Percentiles rank a stretch among this genome's conserved stretches.
These are phyloP conservation scores for Tolypocladium nubicola DNA, from an alignment of 2,329 filamentous ascomycete genomes.

Conservation along the genomic window DNA sequence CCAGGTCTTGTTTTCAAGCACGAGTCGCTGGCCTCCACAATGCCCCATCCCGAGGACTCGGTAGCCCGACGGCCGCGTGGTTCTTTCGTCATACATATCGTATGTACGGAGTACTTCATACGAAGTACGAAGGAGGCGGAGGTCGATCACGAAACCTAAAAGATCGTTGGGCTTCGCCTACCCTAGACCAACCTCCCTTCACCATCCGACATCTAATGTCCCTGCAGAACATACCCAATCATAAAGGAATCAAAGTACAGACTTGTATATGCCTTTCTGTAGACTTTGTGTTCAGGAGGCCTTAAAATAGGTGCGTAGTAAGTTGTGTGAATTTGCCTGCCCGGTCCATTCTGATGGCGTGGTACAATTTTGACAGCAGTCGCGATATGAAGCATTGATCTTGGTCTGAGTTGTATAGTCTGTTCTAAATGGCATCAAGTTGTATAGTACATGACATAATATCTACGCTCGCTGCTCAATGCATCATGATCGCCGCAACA, in stretches of 20 bases:
- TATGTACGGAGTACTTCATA: no score
- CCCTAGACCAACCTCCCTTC: background rate
- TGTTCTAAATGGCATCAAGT: background rate
- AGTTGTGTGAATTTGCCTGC: no score
- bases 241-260: no score
- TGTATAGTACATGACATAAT: background rate
- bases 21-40: background rate
- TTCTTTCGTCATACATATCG: background rate
- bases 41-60: background rate
- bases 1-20: background rate
- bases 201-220: background rate
- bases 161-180: background rate
- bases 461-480: constrained; percentile 3
- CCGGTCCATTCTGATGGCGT: no score
- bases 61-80: background rate
- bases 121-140: no score
- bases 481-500: constrained; percentile 24
- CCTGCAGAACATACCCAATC: no score
- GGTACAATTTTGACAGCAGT: no score
- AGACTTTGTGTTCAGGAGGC: no score
- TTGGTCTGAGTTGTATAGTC: background rate
- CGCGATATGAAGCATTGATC: no score
- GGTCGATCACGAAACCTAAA: no score
- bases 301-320: no score
- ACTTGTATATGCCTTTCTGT: no score